A percentile compares a stretch with the other conserved stretches of the same genome.
phyloP scores from a whole-genome alignment of 768 basidiomycete genomes.

The Calocera cornea region DNA sequence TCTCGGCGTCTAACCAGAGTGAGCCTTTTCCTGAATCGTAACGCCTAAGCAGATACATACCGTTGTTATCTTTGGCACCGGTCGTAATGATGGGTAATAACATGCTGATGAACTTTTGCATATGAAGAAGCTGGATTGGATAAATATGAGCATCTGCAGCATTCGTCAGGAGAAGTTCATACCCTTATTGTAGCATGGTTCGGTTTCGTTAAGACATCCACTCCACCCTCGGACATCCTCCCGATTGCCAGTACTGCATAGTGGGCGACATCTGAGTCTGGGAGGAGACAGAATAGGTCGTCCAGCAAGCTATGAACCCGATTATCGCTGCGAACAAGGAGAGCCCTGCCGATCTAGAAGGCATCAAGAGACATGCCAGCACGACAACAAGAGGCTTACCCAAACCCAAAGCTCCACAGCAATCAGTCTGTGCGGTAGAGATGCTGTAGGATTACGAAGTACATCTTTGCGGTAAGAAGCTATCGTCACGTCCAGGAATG shows the following conservation, averaged over 20 bases:
- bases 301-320: conserved; percentile 43
- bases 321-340: conserved; percentile 62
- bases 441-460: conserved; percentile 3
- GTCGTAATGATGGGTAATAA: conserved; percentile 27
- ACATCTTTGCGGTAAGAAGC: conserved; percentile 17
- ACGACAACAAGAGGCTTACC: conserved; percentile 1
- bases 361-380: neutral
- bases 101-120: conserved; percentile 29
- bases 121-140: conserved; percentile 26
- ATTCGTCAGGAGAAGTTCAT: conserved; percentile 13
- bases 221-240: conserved; percentile 41
- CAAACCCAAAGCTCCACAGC: conserved; percentile 10
- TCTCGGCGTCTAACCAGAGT: neutral
- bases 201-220: conserved; percentile 55
- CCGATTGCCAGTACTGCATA: conserved; percentile 69
- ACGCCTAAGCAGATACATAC: conserved; percentile 49
- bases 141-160: neutral
- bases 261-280: conserved; percentile 49
- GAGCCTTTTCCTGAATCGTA: conserved; percentile 16
- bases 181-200: conserved; percentile 73
- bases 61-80: conserved; percentile 48
- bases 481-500: conserved; percentile 14
- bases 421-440: neutral
- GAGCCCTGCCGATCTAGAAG: conserved; percentile 57
- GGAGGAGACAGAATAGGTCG: conserved; percentile 54